Evolutionary conservation across 2,329 filamentous ascomycete species (phyloP), one percentile per base, ranked within the genome.

Genomic region (Trichoderma pleuroti): DNA sequence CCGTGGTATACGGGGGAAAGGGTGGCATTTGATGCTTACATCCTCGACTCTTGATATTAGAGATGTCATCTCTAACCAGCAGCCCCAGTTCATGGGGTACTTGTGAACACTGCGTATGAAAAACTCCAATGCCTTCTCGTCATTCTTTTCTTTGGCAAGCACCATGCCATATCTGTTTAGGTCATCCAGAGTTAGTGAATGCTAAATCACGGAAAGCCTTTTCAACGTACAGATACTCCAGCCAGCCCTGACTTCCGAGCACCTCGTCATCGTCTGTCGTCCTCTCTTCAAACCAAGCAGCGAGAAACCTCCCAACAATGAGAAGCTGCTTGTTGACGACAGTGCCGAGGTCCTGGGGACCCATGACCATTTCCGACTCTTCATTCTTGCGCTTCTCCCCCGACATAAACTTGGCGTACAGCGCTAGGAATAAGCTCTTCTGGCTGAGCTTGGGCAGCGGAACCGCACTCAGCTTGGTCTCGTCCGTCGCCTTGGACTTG

Each of bases 321-420:
- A 92, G 85, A 34, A 99, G 83, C 79, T 98, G 93, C 79, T 94
- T 93, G 80, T 99, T 99, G 71, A 89, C 82, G 1, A 93, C 92
- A 36, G 91, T 90, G 1, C 94, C 94, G 16, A 93, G 90, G 80
- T 99, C 96, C 71, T 94, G 91, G 1, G 96, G 95, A 0, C 96
- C 96, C 81, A 98, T 89, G 64, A 99, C 93, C 92, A 98, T 98
- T 82, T 99, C 96, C 26, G 93, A 93, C 71, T 98, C 95, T 80
- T 99, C 96, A 76, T 97, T 93, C 81, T 95, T 97, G 74, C 93
- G 90, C 84, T 98, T 98, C 84, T 99, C 96, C 1, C 96, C 96
- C 0, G 94, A 92, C 73, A 98, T 88, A 78, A 94, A 94, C 78
- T 95, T 97, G 57, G 96, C 93, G 77, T 99, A 99, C 5, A 98